phyloP scores from a whole-genome alignment of 805 yeast genomes.

The Candida vartiovaarae region DNA sequence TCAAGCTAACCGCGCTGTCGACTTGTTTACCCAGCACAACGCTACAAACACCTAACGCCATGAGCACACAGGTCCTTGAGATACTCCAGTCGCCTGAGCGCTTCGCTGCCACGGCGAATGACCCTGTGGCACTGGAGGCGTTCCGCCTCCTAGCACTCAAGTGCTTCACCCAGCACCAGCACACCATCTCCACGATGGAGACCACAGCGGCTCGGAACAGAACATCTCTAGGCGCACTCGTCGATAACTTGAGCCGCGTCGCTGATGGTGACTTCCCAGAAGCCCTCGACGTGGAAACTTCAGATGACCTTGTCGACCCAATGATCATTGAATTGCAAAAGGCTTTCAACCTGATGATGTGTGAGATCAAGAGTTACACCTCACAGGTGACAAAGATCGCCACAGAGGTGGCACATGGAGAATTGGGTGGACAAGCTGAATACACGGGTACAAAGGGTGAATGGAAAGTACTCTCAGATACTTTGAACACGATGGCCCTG shows the following conservation, averaged over 20 bases:
- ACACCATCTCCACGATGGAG: slow-evolving; percentile 3
- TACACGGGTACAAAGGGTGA: slow-evolving; percentile 82
- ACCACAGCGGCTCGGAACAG: slow-evolving; percentile 5
- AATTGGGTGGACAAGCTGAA: slow-evolving; percentile 83
- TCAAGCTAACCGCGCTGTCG: too few relatives aligned
- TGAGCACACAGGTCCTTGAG: background rate
- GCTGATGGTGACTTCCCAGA: slow-evolving; percentile 85
- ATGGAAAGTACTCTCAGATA: slow-evolving; percentile 80
- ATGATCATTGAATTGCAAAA: slow-evolving; percentile 71
- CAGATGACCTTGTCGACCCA: slow-evolving; percentile 42
- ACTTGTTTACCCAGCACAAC: too few relatives aligned
- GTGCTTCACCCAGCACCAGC: slow-evolving; percentile 3
- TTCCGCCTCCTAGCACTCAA: slow-evolving; percentile 6
- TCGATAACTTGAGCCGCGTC: slow-evolving; percentile 37
- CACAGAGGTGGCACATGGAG: slow-evolving; percentile 86
- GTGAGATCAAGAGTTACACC: slow-evolving; percentile 63
- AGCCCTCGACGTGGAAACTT: slow-evolving; percentile 50
- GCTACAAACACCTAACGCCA: background rate
- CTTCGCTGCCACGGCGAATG: background rate
- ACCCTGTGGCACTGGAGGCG: slow-evolving; percentile 6
- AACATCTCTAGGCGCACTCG: slow-evolving; percentile 4
- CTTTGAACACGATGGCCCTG: slow-evolving; percentile 82
- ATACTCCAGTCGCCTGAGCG: background rate
- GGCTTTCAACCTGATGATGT: slow-evolving; percentile 85
- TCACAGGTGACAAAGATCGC: slow-evolving; percentile 72